Conservation (phyloP, 352 stramenopile species). For the Thraustochytrium sp. region DNA sequence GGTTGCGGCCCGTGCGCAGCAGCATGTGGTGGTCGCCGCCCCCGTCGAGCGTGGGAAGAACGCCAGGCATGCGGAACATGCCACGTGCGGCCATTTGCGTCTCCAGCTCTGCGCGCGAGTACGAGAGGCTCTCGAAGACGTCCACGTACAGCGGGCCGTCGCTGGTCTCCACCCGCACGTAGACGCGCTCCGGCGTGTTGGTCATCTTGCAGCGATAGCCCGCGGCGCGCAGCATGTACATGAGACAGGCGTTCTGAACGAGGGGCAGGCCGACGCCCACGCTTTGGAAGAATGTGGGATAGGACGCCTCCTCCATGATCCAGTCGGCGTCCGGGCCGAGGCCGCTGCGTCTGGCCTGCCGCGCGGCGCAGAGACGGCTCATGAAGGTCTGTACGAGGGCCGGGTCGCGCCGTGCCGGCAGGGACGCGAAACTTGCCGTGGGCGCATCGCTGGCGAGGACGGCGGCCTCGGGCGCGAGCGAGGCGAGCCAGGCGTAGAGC, state of each 20-base stretch:
- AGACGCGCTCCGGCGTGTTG: background rate
- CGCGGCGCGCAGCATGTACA: background rate
- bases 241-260: slow-evolving; percentile 4
- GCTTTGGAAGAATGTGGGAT: background rate
- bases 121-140: background rate
- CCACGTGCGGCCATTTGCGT: background rate
- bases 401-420: background rate
- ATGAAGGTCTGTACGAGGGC: background rate
- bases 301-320: background rate
- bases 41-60: background rate
- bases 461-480: background rate
- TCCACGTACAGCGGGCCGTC: background rate
- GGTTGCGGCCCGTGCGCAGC: background rate
- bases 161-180: background rate
- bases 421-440: no score
- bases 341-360: background rate
- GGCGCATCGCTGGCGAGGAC: no score
- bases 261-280: background rate
- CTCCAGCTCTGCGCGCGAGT: background rate
- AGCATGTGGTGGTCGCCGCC: background rate
- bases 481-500: background rate
- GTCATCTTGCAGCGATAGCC: background rate
- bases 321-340: background rate
- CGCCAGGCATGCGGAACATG: background rate
- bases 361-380: background rate